Evolutionary conservation across 257 asterid genomes (phyloP), one percentile per base, ranked within the genome.

Genomic region (Nicotiana undulata): DNA sequence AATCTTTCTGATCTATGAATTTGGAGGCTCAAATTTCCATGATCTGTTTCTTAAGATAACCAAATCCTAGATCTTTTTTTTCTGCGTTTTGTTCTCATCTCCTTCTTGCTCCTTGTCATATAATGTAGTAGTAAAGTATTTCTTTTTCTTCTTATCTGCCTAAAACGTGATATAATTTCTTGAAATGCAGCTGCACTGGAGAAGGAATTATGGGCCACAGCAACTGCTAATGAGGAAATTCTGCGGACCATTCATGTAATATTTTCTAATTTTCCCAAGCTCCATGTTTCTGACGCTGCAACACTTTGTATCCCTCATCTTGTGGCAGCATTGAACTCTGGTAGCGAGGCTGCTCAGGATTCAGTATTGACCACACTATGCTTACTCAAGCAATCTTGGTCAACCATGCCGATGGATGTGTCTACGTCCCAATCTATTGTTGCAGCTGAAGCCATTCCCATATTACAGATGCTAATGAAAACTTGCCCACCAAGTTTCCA

Each of bases 371-470:
- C 86, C 79, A 89, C 88, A 72, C 81, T 94, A 84, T 90, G 92
- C 84, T 83, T 92, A 91, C 86, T 94, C 84, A 94, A 89, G 86
- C 97, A 89, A 17, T 92, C 97, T 6, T 94, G 98, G 98, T 52
- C 95, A 55, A 68, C 86, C 81, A 91, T 94, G 93, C 94, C 96
- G 29, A 44, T 90, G 58, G 98, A 94, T 76, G 89, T 91, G 82
- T 90, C 95, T 26, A 92, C 84, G 82, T 90, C 96, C 59, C 98
- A 94, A 85, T 85, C 97, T 51, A 90, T 85, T 87, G 89, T 85
- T 78, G 97, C 95, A 76, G 90, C 98, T 20, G 97, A 94, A 89
- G 97, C 97, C 85, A 91, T 92, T 83, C 97, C 97, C 37, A 82
- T 83, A 81, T 85, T 94, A 82, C 98, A 94, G 85, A 88, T 79